Evolutionary conservation across 2,329 filamentous ascomycete genomes (phyloP).

Genomic region (Alternaria viburni): DNA sequence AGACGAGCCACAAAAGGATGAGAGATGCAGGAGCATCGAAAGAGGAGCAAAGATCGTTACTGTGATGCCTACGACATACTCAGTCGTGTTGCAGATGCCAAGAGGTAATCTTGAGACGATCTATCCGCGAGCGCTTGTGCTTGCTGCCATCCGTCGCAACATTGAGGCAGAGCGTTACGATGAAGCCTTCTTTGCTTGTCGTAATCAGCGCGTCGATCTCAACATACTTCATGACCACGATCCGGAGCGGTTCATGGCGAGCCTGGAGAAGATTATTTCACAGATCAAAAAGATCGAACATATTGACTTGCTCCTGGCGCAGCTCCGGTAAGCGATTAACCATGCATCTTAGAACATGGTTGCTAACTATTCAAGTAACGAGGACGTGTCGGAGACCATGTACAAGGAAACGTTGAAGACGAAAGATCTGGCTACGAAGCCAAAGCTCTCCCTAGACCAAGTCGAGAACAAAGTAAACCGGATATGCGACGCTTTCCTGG

Average conservation of each 20-base stretch:
- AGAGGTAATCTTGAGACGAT: constrained; percentile 95
- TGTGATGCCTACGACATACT: constrained; percentile 86
- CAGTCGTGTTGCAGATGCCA: constrained; percentile 90
- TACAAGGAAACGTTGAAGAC: constrained; percentile 81
- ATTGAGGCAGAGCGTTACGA: constrained; percentile 83
- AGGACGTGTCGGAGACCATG: constrained; percentile 92
- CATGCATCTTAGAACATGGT: background rate
- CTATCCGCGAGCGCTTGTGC: constrained; percentile 87
- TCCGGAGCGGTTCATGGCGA: constrained; percentile 82
- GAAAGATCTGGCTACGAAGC: constrained; percentile 27
- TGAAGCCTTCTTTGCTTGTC: constrained; percentile 83
- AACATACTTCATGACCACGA: constrained; percentile 95
- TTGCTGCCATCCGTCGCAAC: constrained; percentile 83
- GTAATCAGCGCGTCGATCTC: constrained; percentile 94
- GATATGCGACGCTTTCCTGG: constrained; percentile 85
- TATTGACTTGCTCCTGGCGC: constrained; percentile 90
- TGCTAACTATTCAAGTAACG: constrained; percentile 61
- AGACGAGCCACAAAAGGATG: constrained; percentile 90
- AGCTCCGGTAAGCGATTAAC: constrained; percentile 66
- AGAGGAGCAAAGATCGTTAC: constrained; percentile 86
- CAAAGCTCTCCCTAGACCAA: constrained; percentile 25
- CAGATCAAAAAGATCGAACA: constrained; percentile 82
- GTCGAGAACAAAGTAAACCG: constrained; percentile 74
- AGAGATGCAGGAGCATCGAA: constrained; percentile 90
- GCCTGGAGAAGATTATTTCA: constrained; percentile 77